Evolutionary conservation across 257 asterid genomes (phyloP).

Genomic region (Nicotiana tomentosiformis): DNA sequence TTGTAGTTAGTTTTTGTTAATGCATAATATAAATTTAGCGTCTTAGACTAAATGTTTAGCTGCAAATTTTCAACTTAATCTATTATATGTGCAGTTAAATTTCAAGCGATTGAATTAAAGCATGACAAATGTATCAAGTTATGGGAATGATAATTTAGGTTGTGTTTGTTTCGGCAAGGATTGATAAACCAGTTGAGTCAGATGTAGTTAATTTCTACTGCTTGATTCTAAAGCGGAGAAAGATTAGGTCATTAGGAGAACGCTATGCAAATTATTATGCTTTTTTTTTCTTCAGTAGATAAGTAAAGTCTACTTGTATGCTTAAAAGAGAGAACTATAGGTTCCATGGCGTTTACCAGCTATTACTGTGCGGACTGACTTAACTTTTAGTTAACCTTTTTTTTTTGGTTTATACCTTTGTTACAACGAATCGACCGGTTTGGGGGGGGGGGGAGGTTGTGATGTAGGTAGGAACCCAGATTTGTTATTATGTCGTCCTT

Average conservation of each 20-base stretch:
- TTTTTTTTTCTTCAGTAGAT: background rate
- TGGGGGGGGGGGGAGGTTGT: background rate
- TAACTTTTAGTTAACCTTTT: background rate
- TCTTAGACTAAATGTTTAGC: background rate
- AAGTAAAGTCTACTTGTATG: background rate
- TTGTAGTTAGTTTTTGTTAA: background rate
- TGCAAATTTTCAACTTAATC: background rate
- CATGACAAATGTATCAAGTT: background rate
- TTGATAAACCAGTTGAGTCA: background rate
- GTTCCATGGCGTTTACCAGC: background rate
- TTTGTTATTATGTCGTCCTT: too few relatives aligned
- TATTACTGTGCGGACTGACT: background rate
- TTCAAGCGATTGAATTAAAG: background rate
- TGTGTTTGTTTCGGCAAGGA: background rate
- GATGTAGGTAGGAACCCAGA: too few relatives aligned
- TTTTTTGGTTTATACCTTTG: background rate
- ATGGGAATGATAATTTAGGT: background rate
- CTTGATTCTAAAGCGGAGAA: background rate
- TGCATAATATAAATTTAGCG: background rate
- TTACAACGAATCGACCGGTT: background rate
- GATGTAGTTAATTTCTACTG: background rate
- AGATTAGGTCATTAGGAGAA: background rate
- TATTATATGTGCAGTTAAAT: background rate
- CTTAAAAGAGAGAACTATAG: background rate
- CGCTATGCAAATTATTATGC: background rate